Evolutionary conservation across 805 yeast species (phyloP).

Genomic region (Alloascoidea hylecoeti): DNA sequence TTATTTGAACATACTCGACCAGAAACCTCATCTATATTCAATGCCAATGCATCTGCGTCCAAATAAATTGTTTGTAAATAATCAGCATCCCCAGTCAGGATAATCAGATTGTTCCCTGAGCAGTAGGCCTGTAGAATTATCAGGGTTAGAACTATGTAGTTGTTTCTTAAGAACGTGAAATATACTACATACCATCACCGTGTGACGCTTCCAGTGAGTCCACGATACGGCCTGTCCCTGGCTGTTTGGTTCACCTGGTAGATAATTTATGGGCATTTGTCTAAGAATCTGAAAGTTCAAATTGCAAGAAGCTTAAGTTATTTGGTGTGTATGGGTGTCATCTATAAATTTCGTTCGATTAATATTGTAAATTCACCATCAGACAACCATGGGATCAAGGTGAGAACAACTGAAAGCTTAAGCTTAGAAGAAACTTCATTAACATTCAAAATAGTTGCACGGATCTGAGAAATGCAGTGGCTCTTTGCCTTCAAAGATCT

Average conservation of each 20-base stretch:
- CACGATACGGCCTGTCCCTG: conserved; percentile 40
- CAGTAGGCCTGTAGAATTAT: conserved; percentile 39
- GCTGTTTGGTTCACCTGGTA: conserved; percentile 77
- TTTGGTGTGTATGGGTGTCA: too few relatives aligned
- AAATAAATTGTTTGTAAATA: conserved; percentile 69
- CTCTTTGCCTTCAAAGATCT: conserved; percentile 88
- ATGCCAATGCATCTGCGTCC: conserved; percentile 47
- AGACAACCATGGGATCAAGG: too few relatives aligned
- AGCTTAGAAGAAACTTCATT: too few relatives aligned
- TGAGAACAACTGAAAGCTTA: too few relatives aligned
- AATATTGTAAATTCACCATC: too few relatives aligned
- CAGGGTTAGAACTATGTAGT: not conserved
- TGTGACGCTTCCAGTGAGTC: conserved; percentile 50
- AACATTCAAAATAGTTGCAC: conserved; percentile 79
- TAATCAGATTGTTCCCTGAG: conserved; percentile 78
- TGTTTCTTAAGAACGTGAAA: not conserved
- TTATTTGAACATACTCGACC: conserved; percentile 24
- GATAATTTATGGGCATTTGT: conserved; percentile 18
- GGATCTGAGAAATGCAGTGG: conserved; percentile 90
- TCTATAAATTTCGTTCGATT: too few relatives aligned
- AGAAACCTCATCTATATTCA: conserved; percentile 44
- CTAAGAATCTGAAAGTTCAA: too few relatives aligned
- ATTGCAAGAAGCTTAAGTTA: too few relatives aligned
- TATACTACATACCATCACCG: conserved; percentile 27
- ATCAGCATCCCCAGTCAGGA: conserved; percentile 34